A percentile compares a stretch with the other conserved stretches of the same genome.
Conservation (phyloP, 768 basidiomycete genomes). For the Cytidiella melzeri region DNA sequence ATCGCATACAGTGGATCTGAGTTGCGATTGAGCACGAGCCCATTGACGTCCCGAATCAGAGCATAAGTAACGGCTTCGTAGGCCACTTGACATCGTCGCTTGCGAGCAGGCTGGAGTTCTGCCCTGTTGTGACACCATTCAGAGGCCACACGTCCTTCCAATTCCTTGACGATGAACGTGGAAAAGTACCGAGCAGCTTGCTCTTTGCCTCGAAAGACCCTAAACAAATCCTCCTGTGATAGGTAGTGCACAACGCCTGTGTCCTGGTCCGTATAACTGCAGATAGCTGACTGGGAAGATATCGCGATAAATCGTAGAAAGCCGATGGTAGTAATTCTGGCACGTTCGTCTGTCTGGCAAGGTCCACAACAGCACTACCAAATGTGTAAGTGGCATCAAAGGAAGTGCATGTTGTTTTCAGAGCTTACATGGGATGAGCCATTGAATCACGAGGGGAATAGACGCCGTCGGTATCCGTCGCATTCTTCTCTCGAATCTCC, state of each 20-base stretch:
- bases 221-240: conserved; percentile 49
- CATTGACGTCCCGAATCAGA: conserved; percentile 67
- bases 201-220: conserved; percentile 63
- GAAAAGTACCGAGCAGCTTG: conserved; percentile 69
- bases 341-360: conserved; percentile 52
- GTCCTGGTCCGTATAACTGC: conserved; percentile 36
- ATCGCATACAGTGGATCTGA: conserved; percentile 71
- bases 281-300: conserved; percentile 53
- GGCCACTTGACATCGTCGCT: conserved; percentile 59
- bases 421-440: conserved; percentile 65
- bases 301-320: conserved; percentile 76
- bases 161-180: conserved; percentile 67
- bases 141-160: conserved; percentile 54
- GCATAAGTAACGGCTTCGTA: conserved; percentile 74
- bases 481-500: conserved; percentile 61
- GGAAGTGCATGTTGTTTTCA: not conserved
- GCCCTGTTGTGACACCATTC: conserved; percentile 41
- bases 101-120: conserved; percentile 37
- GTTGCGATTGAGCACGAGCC: conserved; percentile 55
- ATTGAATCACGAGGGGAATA: conserved; percentile 51
- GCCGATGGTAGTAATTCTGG: conserved; percentile 63
- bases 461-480: conserved; percentile 40
- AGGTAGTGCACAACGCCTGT: conserved; percentile 34
- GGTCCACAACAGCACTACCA: conserved; percentile 55
- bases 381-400: conserved; percentile 5